A percentile compares a stretch with the other conserved stretches of the same genome.
phyloP scores from a whole-genome alignment of 352 stramenopile genomes.

The Globisporangium uncinulatum region DNA sequence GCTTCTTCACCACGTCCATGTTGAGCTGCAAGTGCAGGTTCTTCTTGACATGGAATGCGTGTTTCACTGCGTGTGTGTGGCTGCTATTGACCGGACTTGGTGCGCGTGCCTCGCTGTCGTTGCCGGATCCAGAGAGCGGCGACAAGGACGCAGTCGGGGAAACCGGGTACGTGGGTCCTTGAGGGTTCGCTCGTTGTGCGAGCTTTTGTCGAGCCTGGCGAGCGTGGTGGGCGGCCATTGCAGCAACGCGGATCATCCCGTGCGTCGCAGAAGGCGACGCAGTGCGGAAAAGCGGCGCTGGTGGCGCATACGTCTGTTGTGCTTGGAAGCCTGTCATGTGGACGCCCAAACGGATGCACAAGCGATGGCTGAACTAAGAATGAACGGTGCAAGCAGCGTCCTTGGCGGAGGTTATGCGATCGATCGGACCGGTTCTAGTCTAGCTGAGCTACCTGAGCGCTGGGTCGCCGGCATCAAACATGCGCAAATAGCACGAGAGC shows the following conservation, averaged over 20 bases:
- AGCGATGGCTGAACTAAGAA: too few species aligned
- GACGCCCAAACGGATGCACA: too few species aligned
- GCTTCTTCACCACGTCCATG: constrained; percentile 28
- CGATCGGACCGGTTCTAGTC: too few species aligned
- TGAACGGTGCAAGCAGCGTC: not conserved
- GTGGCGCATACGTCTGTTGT: not conserved
- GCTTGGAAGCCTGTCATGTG: constrained; percentile 8
- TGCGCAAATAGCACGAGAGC: constrained; percentile 53
- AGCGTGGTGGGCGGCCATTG: constrained; percentile 41
- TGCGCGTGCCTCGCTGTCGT: constrained; percentile 1
- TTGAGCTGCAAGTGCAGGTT: constrained; percentile 53
- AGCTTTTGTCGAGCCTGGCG: constrained; percentile 30
- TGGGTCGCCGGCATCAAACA: constrained; percentile 38
- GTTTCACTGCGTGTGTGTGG: not conserved
- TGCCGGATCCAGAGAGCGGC: too few species aligned
- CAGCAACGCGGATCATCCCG: constrained; percentile 32
- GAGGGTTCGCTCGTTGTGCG: not conserved
- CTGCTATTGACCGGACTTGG: constrained; percentile 13
- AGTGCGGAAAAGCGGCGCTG: not conserved
- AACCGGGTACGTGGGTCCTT: not conserved
- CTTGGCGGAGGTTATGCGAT: not conserved
- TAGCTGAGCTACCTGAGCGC: constrained; percentile 13
- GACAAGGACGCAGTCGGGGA: not conserved
- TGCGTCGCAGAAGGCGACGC: constrained; percentile 17
- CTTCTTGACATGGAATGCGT: constrained; percentile 30